A percentile compares a stretch with the other conserved stretches of the same genome.
phyloP scores from a whole-genome alignment of 139 green algal genomes.

The Chlorella sp. region DNA sequence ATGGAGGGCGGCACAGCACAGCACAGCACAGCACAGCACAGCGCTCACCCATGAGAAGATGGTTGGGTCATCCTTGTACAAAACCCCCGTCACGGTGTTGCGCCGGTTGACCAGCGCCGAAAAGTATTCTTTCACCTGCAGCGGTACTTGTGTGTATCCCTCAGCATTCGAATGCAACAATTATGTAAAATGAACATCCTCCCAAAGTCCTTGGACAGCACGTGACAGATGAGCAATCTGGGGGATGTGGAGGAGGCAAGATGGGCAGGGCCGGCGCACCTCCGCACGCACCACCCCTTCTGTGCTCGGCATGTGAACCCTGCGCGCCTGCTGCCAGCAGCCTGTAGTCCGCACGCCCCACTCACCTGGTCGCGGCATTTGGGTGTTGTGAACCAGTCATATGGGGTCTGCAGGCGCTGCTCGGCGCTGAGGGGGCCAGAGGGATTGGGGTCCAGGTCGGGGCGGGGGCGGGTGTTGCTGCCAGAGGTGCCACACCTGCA shows the following conservation, averaged over 20 bases:
- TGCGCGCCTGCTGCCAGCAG: not conserved
- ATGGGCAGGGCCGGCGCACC: too few species aligned
- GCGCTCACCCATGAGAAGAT: constrained; percentile 50
- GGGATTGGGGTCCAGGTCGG: not conserved
- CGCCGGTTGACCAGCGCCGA: constrained; percentile 38
- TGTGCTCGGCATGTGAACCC: not conserved
- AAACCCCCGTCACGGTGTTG: constrained; percentile 65
- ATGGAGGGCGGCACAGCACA: too few species aligned
- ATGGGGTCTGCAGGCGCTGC: constrained; percentile 15
- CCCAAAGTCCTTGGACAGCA: too few species aligned
- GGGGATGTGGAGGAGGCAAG: too few species aligned
- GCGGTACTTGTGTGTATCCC: not conserved
- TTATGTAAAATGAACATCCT: too few species aligned
- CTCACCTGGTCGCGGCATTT: constrained; percentile 5
- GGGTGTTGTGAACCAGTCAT: not conserved
- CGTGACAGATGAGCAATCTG: not conserved
- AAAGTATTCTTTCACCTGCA: constrained; percentile 60
- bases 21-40: not conserved
- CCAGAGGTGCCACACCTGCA: constrained; percentile 13
- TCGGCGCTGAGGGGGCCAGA: not conserved
- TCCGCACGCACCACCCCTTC: not conserved
- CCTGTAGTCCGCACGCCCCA: too few species aligned
- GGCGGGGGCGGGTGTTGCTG: not conserved
- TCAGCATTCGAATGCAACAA: not conserved
- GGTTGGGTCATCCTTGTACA: constrained; percentile 67